Percentiles rank a stretch among this genome's conserved stretches.
Conservation (phyloP, 1,284 basidiomycete species). For the Chalciporus sp. region DNA sequence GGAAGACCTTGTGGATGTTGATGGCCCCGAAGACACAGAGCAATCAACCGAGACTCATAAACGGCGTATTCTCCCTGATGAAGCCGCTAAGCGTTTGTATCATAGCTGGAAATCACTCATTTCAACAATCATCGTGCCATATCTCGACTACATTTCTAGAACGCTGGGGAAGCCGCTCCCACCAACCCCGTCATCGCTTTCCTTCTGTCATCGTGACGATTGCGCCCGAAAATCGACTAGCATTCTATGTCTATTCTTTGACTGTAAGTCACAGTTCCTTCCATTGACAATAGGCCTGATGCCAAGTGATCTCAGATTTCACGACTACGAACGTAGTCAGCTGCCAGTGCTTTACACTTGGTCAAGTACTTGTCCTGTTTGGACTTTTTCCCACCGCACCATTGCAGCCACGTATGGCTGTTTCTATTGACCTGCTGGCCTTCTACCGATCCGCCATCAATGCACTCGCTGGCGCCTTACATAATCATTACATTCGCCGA, state of each 20-base stretch:
- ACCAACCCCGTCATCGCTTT: background rate
- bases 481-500: background rate
- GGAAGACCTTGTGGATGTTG: too few species aligned
- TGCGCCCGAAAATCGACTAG: background rate
- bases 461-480: background rate
- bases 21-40: too few species aligned
- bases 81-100: background rate
- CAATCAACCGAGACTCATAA: too few species aligned
- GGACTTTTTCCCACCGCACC: slow-evolving; percentile 5
- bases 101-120: background rate
- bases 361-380: slow-evolving; percentile 2
- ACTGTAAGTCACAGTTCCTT: background rate
- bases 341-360: background rate
- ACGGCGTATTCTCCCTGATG: background rate
- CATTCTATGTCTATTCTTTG: background rate
- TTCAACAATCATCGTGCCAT: background rate
- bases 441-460: slow-evolving; percentile 8
- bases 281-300: background rate
- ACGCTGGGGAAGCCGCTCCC: background rate
- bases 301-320: background rate
- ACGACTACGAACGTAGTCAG: background rate
- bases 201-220: background rate
- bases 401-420: slow-evolving; percentile 2
- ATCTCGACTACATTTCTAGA: background rate
- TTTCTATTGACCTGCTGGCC: background rate